Evolutionary conservation across 768 basidiomycete species (phyloP), one percentile per base, ranked within the genome.

Genomic region (Collybia mongolica): DNA sequence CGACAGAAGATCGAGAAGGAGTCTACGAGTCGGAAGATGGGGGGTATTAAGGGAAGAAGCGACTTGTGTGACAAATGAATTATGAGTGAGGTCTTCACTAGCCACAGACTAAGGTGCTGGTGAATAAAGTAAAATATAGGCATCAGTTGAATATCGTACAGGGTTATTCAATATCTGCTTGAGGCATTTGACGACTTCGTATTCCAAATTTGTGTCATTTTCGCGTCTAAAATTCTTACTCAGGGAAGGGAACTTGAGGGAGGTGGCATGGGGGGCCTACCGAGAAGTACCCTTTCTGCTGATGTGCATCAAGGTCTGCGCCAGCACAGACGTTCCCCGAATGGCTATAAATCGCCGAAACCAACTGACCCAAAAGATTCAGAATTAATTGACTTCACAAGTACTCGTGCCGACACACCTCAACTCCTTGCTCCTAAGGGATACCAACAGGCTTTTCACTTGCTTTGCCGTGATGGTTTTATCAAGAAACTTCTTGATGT

Each of bases 401-500:
- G 39, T 2, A 28, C 45, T 44, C 32, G 12, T 9, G 44, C 39
- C 42, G 23, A 67, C 80, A 52, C 65, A 95, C 91, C 80, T 81
- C 47, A 94, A 69, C 62, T 92, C 87, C 59, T 86, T 84, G 43
- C 90, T 90, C 47, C 95, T 79, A 57, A 93, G 63, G 5, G 80
- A 97, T 23, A 87, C 88, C 59, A 76, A 76, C 40, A 98, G 72
- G 49, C 88, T 83, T 18, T 78, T 74, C 8, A 90, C 89, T 54
- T 93, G 85, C 67, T 91, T 90, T 37, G 83, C 70, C 1, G 86
- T 93, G 44, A 97, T 84, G 1, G 88, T 88, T 52, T 83, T 83
- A 61, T 95, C 89, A 62, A 98, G 74, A 64, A 97, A 92, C 67
- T 87, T 92, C 66, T 86, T 82, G 55, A 98, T 83, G 63, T 93